phyloP scores from a whole-genome alignment of 768 basidiomycete genomes.

The Suillus luteus region DNA sequence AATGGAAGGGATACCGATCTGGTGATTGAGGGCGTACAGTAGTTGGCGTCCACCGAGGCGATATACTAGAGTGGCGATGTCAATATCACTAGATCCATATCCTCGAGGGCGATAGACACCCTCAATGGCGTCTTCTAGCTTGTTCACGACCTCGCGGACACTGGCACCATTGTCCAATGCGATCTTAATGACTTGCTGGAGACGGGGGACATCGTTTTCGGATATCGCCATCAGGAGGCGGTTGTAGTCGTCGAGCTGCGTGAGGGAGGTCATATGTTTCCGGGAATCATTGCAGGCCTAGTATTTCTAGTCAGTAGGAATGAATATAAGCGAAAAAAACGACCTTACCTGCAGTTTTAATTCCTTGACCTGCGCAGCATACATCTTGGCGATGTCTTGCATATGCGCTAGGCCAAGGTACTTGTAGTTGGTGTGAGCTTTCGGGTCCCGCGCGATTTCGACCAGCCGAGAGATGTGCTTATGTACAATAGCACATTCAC shows the following conservation, averaged over 20 bases:
- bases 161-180: constrained; percentile 18
- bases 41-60: constrained; percentile 16
- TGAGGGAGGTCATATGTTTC: neutral
- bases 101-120: constrained; percentile 1
- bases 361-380: neutral
- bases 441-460: neutral
- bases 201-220: constrained; percentile 8
- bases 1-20: constrained; percentile 16
- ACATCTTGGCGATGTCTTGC: neutral
- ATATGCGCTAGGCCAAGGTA: neutral
- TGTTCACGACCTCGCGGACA: constrained; percentile 5
- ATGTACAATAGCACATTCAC: neutral
- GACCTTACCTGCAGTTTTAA: neutral
- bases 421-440: neutral
- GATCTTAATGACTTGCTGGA: constrained; percentile 9
- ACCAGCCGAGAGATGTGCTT: neutral
- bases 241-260: neutral
- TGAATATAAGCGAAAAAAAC: neutral
- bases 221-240: constrained; percentile 13
- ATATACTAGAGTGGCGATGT: constrained; percentile 15
- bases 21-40: constrained; percentile 18
- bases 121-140: constrained; percentile 14
- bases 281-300: neutral
- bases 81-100: constrained; percentile 3
- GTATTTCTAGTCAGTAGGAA: neutral